Conservation (phyloP, 164 flowering plant genomes). For the Vitis rupestris region DNA sequence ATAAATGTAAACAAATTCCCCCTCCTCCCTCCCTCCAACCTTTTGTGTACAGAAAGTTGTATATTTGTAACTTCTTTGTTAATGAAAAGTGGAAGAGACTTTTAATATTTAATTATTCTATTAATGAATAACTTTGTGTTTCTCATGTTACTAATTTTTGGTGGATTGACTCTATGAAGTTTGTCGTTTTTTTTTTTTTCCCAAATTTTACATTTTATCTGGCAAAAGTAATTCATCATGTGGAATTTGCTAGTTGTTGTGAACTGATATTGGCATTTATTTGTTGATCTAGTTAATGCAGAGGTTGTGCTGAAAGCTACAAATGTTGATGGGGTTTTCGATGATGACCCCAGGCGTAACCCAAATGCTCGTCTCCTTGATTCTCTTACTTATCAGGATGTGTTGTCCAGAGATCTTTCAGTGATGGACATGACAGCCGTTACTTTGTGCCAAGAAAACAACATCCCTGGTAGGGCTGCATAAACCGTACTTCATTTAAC, state of each 20-base stretch:
- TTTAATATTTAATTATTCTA: too few relatives aligned
- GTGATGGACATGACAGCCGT: slow-evolving; percentile 99
- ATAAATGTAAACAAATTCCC: too few relatives aligned
- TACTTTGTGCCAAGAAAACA: slow-evolving; percentile 93
- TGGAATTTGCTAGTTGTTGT: neutral
- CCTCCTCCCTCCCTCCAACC: too few relatives aligned
- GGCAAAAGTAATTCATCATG: neutral
- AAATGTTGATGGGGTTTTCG: slow-evolving; percentile 93
- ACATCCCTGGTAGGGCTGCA: slow-evolving; percentile 74
- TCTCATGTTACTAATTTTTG: too few relatives aligned
- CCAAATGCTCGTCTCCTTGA: slow-evolving; percentile 82
- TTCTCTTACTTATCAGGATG: slow-evolving; percentile 80
- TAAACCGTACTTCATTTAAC: too few relatives aligned
- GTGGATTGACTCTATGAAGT: too few relatives aligned
- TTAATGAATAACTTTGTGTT: too few relatives aligned
- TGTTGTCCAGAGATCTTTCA: slow-evolving; percentile 83
- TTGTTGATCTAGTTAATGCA: slow-evolving; percentile 74
- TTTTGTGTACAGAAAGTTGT: too few relatives aligned
- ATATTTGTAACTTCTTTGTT: too few relatives aligned
- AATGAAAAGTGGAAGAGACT: too few relatives aligned
- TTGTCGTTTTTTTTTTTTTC: too few relatives aligned
- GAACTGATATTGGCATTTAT: slow-evolving; percentile 3
- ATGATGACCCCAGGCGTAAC: slow-evolving; percentile 72
- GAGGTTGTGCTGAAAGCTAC: slow-evolving; percentile 98
- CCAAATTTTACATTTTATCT: neutral